A percentile compares a stretch with the other conserved stretches of the same genome.
These are phyloP conservation scores for Butyriboletus appendiculatus DNA, from an alignment of 1,284 basidiomycete species.

Conservation along the genomic window DNA sequence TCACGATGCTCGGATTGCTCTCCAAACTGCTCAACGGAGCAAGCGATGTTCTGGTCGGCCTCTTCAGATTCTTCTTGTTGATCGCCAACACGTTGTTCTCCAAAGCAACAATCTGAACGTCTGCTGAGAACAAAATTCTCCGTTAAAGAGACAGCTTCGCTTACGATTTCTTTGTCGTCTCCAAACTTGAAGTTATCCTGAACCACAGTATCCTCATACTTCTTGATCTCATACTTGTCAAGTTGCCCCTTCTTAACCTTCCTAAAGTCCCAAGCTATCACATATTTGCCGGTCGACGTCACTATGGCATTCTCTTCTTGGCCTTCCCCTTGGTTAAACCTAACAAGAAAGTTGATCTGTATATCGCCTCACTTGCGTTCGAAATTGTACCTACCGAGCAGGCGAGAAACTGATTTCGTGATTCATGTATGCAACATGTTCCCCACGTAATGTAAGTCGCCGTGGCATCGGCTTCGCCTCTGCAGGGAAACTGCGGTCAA, in stretches of 20 bases:
- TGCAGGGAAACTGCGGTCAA: slow-evolving; percentile 95
- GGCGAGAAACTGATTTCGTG: slow-evolving; percentile 89
- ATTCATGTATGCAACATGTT: slow-evolving; percentile 97
- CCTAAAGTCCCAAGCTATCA: slow-evolving; percentile 95
- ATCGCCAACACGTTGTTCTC: slow-evolving; percentile 93
- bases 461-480: slow-evolving; percentile 91
- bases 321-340: slow-evolving; percentile 90
- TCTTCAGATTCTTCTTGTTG: slow-evolving; percentile 90
- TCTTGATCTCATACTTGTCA: slow-evolving; percentile 96
- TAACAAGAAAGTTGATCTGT: slow-evolving; percentile 33
- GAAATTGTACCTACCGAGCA: slow-evolving; percentile 61
- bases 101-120: slow-evolving; percentile 82
- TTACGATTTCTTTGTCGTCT: slow-evolving; percentile 91
- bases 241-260: slow-evolving; percentile 91
- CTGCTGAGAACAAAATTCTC: slow-evolving; percentile 1
- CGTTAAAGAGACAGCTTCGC: slow-evolving; percentile 28
- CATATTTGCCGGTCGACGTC: slow-evolving; percentile 94
- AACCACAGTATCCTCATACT: slow-evolving; percentile 93
- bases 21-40: slow-evolving; percentile 45
- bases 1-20: slow-evolving; percentile 67
- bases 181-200: slow-evolving; percentile 97
- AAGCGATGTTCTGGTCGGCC: slow-evolving; percentile 82
- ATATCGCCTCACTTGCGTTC: not conserved
- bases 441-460: slow-evolving; percentile 85
- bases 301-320: slow-evolving; percentile 94